These are phyloP conservation scores for Kentomonas sorsogonicus DNA, from an alignment of 208 protist species.

Conservation along the genomic window DNA sequence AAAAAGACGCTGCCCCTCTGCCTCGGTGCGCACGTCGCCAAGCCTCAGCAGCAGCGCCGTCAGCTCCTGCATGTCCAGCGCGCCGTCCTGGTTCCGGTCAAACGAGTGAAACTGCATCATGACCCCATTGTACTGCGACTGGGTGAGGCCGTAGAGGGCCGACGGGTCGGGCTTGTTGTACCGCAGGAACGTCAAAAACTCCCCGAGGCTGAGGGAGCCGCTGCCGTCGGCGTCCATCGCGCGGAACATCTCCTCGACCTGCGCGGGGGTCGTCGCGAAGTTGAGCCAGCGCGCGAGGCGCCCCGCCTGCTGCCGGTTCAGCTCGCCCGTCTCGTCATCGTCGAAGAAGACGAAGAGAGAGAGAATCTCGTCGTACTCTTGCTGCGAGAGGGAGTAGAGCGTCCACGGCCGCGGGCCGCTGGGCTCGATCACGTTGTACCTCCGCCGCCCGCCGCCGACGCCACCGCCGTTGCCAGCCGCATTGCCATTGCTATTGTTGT, in stretches of 20 bases:
- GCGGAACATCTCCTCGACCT: constrained; percentile 71
- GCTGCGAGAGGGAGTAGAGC: constrained; percentile 51
- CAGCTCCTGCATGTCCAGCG: constrained; percentile 58
- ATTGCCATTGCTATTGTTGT: constrained; percentile 10
- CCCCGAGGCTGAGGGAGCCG: constrained; percentile 48
- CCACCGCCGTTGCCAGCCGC: background rate
- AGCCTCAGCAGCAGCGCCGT: constrained; percentile 34
- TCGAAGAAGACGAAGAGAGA: constrained; percentile 85
- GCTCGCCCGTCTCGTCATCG: constrained; percentile 50
- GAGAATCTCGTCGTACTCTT: constrained; percentile 81
- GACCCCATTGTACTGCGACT: constrained; percentile 77
- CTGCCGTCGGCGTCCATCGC: constrained; percentile 68
- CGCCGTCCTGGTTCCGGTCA: constrained; percentile 66
- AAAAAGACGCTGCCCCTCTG: constrained; percentile 39
- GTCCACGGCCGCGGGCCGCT: constrained; percentile 38
- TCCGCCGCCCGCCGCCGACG: constrained; percentile 8
- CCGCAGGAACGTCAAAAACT: constrained; percentile 71
- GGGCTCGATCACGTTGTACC: constrained; percentile 41
- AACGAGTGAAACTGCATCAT: constrained; percentile 86
- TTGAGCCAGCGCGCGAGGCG: constrained; percentile 79
- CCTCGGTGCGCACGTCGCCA: constrained; percentile 35
- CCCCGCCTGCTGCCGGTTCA: constrained; percentile 47
- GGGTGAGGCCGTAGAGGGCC: constrained; percentile 65
- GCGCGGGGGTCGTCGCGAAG: constrained; percentile 50
- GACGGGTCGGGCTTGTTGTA: constrained; percentile 74